Percentiles rank a stretch among this genome's conserved stretches.
phyloP scores from a whole-genome alignment of 139 green algal genomes.

The Tetradesmus obliquus region DNA sequence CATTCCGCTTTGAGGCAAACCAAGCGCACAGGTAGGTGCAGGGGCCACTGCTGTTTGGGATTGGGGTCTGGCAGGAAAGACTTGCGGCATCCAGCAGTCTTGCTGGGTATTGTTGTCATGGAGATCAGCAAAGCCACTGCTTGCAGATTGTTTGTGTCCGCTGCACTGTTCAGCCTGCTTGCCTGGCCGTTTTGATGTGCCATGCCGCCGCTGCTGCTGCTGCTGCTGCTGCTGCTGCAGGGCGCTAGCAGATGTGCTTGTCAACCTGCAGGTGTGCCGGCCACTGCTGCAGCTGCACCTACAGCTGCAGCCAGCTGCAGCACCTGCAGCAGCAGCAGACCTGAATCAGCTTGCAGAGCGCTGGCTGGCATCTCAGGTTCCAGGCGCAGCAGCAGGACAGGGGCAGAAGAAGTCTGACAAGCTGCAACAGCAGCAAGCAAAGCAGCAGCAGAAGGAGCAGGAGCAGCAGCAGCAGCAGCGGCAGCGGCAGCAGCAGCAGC shows the following conservation, averaged over 20 bases:
- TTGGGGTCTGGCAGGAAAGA: no score
- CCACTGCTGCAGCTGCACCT: neutral
- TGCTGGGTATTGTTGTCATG: neutral
- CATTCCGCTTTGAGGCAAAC: neutral
- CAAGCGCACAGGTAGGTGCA: slow-evolving; percentile 21
- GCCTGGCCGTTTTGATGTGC: neutral
- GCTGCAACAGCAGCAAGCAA: neutral
- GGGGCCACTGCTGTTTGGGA: no score
- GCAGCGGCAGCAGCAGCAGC: neutral
- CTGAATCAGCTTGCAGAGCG: neutral
- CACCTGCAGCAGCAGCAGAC: neutral
- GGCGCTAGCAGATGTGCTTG: neutral
- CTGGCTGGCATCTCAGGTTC: neutral
- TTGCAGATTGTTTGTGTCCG: neutral
- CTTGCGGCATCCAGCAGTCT: no score
- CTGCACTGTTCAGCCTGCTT: neutral
- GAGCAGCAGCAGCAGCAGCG: neutral
- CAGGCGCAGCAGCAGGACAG: neutral
- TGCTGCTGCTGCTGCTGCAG: neutral
- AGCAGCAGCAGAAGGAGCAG: slow-evolving; percentile 5
- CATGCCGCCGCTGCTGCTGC: neutral
- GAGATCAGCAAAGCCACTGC: neutral
- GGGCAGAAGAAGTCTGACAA: neutral
- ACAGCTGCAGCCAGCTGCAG: neutral
- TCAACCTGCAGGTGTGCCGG: neutral